Percentiles rank a stretch among this genome's conserved stretches.
phyloP scores from a whole-genome alignment of 495 filamentous ascomycete species.

The Cryomyces minteri region DNA sequence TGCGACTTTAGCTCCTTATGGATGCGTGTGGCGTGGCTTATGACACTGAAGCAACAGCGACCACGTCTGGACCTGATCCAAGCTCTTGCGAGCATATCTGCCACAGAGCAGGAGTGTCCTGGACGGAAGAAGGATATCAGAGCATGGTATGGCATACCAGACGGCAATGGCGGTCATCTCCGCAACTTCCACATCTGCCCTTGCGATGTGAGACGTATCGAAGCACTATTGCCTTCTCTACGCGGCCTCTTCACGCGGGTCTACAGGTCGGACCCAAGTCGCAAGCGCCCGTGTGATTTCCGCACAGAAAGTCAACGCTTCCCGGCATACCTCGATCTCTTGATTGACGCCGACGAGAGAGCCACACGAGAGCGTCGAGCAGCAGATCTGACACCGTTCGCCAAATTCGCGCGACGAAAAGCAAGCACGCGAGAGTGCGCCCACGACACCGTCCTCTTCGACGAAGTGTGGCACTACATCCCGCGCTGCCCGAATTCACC shows the following conservation, averaged over 20 bases:
- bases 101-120: slow-evolving; percentile 28
- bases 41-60: slow-evolving; percentile 37
- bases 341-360: slow-evolving; percentile 34
- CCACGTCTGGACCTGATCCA: slow-evolving; percentile 35
- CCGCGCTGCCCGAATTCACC: slow-evolving; percentile 41
- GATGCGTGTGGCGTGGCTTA: slow-evolving; percentile 48
- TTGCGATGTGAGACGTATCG: slow-evolving; percentile 15
- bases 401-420: slow-evolving; percentile 31
- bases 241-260: slow-evolving; percentile 14
- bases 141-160: slow-evolving; percentile 40
- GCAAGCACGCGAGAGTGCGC: slow-evolving; percentile 33
- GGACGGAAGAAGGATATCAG: slow-evolving; percentile 27
- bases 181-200: slow-evolving; percentile 32
- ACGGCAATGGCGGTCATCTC: slow-evolving; percentile 31
- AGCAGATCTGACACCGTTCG: slow-evolving; percentile 31
- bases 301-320: slow-evolving; percentile 20
- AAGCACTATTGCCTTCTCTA: slow-evolving; percentile 18
- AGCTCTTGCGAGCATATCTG: slow-evolving; percentile 26
- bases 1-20: slow-evolving; percentile 47
- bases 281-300: slow-evolving; percentile 10
- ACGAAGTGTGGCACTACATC: slow-evolving; percentile 41
- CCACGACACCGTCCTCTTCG: slow-evolving; percentile 28
- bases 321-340: slow-evolving; percentile 38
- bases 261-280: slow-evolving; percentile 1
- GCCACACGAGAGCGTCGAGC: slow-evolving; percentile 18